These are phyloP conservation scores for Dothistroma septosporum DNA, from an alignment of 2,329 filamentous ascomycete genomes.

Conservation along the genomic window DNA sequence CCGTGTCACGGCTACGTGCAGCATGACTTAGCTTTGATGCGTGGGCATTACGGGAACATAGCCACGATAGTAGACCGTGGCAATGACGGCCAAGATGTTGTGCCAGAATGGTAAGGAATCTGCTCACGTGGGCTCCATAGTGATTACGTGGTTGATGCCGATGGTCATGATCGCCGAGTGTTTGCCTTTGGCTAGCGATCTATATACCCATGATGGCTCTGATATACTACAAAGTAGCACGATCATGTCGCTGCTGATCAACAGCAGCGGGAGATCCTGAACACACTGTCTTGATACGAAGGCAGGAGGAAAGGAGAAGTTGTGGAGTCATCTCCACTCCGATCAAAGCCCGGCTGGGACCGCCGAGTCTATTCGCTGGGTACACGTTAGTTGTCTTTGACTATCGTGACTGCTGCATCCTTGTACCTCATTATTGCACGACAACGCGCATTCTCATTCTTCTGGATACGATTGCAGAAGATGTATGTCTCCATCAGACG, in stretches of 20 bases:
- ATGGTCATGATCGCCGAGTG: background rate
- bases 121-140: background rate
- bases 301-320: background rate
- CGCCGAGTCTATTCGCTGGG: background rate
- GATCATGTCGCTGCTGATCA: too few species aligned
- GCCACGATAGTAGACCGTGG: background rate
- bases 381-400: background rate
- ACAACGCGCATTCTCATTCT: background rate
- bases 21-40: background rate
- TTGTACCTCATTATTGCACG: background rate
- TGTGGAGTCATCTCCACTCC: background rate
- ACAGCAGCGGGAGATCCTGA: too few species aligned
- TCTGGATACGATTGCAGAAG: background rate
- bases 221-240: too few species aligned
- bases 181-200: too few species aligned
- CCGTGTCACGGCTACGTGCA: background rate
- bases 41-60: background rate
- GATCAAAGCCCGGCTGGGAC: background rate
- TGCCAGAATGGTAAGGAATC: background rate
- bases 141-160: slow-evolving; percentile 1
- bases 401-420: background rate
- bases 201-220: too few species aligned
- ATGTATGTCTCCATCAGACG: background rate
- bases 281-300: too few species aligned
- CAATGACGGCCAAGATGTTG: background rate